These are phyloP conservation scores for Purshia tridentata DNA, from an alignment of 306 rosid genomes.

Conservation along the genomic window DNA sequence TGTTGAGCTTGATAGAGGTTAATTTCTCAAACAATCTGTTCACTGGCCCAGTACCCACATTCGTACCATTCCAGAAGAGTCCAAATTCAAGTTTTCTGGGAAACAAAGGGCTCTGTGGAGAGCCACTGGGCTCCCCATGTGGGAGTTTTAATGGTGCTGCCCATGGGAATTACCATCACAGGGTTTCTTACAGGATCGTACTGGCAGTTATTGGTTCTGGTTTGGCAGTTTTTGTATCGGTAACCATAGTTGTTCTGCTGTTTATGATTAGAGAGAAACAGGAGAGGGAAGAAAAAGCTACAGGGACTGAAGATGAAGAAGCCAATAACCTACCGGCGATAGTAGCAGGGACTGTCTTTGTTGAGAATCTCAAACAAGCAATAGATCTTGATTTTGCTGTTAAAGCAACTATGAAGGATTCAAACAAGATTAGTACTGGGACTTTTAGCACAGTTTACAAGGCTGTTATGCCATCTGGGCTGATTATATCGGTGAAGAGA, in stretches of 20 bases:
- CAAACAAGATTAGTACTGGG: slow-evolving; percentile 81
- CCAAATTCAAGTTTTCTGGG: slow-evolving; percentile 75
- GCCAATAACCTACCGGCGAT: slow-evolving; percentile 52
- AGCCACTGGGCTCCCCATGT: slow-evolving; percentile 67
- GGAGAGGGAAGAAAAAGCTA: slow-evolving; percentile 74
- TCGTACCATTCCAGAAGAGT: slow-evolving; percentile 91
- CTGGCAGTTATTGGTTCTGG: slow-evolving; percentile 89
- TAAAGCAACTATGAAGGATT: slow-evolving; percentile 82
- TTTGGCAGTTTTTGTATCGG: slow-evolving; percentile 79
- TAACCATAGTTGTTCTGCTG: slow-evolving; percentile 77
- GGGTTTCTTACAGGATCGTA: slow-evolving; percentile 86
- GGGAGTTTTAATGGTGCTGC: slow-evolving; percentile 47
- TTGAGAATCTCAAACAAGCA: slow-evolving; percentile 85
- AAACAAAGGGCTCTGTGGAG: slow-evolving; percentile 93
- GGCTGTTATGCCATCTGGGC: slow-evolving; percentile 94
- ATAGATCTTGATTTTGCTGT: slow-evolving; percentile 87
- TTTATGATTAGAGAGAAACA: slow-evolving; percentile 90
- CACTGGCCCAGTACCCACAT: slow-evolving; percentile 73
- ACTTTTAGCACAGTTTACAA: slow-evolving; percentile 94
- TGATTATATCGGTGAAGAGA: slow-evolving; percentile 81
- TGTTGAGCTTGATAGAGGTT: slow-evolving; percentile 97
- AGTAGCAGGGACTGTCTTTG: slow-evolving; percentile 77
- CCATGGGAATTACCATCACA: slow-evolving; percentile 59
- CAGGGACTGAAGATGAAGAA: slow-evolving; percentile 58
- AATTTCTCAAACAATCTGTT: slow-evolving; percentile 88